phyloP scores from a whole-genome alignment of 805 yeast genomes.

The Candida chauliodis region DNA sequence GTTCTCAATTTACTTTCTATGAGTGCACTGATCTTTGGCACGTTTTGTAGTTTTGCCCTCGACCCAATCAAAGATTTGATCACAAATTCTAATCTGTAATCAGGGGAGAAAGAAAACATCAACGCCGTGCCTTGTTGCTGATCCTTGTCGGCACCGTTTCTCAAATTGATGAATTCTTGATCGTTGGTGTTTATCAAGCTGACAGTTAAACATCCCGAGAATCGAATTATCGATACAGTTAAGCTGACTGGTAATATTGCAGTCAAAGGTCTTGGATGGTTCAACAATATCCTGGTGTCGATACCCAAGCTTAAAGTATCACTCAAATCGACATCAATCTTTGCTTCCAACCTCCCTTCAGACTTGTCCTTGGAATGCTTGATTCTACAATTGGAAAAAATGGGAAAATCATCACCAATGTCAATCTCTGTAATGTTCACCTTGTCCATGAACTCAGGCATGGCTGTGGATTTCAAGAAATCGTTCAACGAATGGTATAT shows the following conservation, averaged over 20 bases:
- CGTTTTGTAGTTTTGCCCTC: slow-evolving; percentile 84
- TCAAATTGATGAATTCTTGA: slow-evolving; percentile 21
- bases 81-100: slow-evolving; percentile 82
- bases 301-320: slow-evolving; percentile 85
- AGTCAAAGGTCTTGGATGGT: slow-evolving; percentile 77
- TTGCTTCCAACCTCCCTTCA: slow-evolving; percentile 67
- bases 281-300: slow-evolving; percentile 73
- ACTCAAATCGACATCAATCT: slow-evolving; percentile 84
- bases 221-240: slow-evolving; percentile 83
- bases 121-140: slow-evolving; percentile 56
- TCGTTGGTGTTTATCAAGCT: slow-evolving; percentile 53
- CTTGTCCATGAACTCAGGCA: slow-evolving; percentile 79
- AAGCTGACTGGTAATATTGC: slow-evolving; percentile 85
- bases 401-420: slow-evolving; percentile 93
- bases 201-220: slow-evolving; percentile 85
- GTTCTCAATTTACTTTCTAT: slow-evolving; percentile 77
- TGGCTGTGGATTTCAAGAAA: slow-evolving; percentile 55
- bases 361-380: slow-evolving; percentile 49
- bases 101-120: slow-evolving; percentile 88
- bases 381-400: slow-evolving; percentile 89
- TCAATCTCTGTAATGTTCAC: slow-evolving; percentile 82
- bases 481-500: slow-evolving; percentile 75
- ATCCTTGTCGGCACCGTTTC: slow-evolving; percentile 2
- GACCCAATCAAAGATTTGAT: slow-evolving; percentile 91
- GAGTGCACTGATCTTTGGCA: slow-evolving; percentile 84